Conservation (phyloP, 2,329 filamentous ascomycete species). For the Fusarium falciforme region DNA sequence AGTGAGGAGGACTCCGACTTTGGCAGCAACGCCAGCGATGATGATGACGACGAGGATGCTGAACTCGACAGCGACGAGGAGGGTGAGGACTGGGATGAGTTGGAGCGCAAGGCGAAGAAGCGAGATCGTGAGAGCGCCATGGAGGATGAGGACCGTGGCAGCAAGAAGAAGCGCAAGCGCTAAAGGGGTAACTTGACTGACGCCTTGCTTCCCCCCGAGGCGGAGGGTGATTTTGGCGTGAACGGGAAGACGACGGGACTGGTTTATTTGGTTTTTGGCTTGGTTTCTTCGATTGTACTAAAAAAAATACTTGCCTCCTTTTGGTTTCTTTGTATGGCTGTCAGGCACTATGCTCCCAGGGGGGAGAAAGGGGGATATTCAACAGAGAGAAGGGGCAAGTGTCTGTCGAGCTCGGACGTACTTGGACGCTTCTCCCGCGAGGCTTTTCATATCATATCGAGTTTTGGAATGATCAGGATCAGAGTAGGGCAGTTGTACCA, state of each 20-base stretch:
- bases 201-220: not conserved
- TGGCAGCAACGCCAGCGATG: conserved; percentile 86
- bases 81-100: conserved; percentile 92
- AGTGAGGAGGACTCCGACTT: conserved; percentile 91
- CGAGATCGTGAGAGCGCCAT: conserved; percentile 73
- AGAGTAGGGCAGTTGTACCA: conserved; percentile 23
- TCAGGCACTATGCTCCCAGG: not conserved
- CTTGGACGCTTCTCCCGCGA: not conserved
- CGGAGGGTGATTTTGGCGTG: conserved; percentile 8
- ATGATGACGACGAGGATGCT: conserved; percentile 77
- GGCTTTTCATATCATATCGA: not conserved
- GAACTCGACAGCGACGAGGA: conserved; percentile 77
- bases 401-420: conserved; percentile 5
- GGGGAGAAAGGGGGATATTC: not conserved
- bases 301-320: conserved; percentile 15
- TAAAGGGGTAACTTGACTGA: conserved; percentile 29
- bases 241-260: conserved; percentile 2
- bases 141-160: conserved; percentile 72
- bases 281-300: conserved; percentile 32
- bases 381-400: conserved; percentile 1
- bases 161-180: conserved; percentile 68
- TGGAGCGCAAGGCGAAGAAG: conserved; percentile 91
- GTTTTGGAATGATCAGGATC: conserved; percentile 17
- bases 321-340: conserved; percentile 16
- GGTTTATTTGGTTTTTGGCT: conserved; percentile 7